Conservation (phyloP, 2,329 filamentous ascomycete genomes). For the Penicillium sp. region DNA sequence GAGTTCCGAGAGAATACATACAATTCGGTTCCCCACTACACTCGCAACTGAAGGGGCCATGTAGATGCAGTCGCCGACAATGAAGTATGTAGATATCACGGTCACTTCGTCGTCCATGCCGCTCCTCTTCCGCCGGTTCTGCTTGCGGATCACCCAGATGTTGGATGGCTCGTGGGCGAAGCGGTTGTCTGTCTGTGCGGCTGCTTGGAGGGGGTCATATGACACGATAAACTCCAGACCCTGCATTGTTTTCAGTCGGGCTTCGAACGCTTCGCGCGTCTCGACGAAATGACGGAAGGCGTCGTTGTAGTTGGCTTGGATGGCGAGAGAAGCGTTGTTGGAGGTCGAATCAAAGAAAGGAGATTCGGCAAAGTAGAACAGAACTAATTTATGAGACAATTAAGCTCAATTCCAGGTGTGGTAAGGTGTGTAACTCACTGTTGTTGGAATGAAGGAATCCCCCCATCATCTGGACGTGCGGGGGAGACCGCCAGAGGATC, state of each 20-base stretch:
- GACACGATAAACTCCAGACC: slow-evolving; percentile 62
- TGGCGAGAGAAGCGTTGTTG: slow-evolving; percentile 59
- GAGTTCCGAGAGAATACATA: slow-evolving; percentile 30
- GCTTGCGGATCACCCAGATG: slow-evolving; percentile 63
- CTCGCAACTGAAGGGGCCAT: slow-evolving; percentile 63
- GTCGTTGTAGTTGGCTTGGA: slow-evolving; percentile 53
- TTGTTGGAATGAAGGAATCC: slow-evolving; percentile 48
- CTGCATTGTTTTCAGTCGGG: slow-evolving; percentile 52
- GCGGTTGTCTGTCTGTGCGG: slow-evolving; percentile 42
- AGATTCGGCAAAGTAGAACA: slow-evolving; percentile 62
- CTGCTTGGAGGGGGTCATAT: slow-evolving; percentile 55
- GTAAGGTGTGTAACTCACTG: slow-evolving; percentile 30
- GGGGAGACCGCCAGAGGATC: slow-evolving; percentile 48
- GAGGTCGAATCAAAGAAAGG: slow-evolving; percentile 63
- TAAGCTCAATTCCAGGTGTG: neutral
- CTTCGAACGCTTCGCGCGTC: slow-evolving; percentile 59
- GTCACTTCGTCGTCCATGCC: slow-evolving; percentile 51
- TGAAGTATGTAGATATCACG: slow-evolving; percentile 59
- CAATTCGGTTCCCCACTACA: slow-evolving; percentile 56
- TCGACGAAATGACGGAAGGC: slow-evolving; percentile 52
- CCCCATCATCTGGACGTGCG: slow-evolving; percentile 49
- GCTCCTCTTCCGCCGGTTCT: slow-evolving; percentile 49
- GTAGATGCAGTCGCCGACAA: slow-evolving; percentile 60
- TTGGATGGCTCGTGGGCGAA: slow-evolving; percentile 49
- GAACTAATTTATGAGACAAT: slow-evolving; percentile 41